Percentiles rank a stretch among this genome's conserved stretches.
Conservation (phyloP, 495 filamentous ascomycete species). For the Penicillium steckii region DNA sequence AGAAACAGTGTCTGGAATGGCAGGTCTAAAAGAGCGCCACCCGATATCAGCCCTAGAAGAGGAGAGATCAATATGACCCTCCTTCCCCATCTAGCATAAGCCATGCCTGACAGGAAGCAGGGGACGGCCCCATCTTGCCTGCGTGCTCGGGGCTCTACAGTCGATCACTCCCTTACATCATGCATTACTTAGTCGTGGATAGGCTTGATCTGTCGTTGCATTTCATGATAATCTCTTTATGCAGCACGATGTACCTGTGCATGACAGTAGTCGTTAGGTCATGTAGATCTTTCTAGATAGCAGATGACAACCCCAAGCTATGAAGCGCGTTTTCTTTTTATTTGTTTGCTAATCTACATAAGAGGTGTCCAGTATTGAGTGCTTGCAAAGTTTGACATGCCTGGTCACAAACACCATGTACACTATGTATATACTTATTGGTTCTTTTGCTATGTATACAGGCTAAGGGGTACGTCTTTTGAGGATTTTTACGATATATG, state of each 20-base stretch:
- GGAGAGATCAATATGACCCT: neutral
- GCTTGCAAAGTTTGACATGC: no score
- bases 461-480: no score
- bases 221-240: constrained; percentile 9
- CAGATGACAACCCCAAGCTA: no score
- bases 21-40: no score
- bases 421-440: no score
- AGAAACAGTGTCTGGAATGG: neutral
- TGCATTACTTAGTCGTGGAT: constrained; percentile 6
- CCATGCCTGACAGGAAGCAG: constrained; percentile 22
- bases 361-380: no score
- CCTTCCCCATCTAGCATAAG: neutral
- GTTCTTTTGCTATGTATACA: no score
- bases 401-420: no score
- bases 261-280: neutral
- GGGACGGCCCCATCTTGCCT: constrained; percentile 10
- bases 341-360: no score
- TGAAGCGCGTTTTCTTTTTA: no score
- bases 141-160: constrained; percentile 6
- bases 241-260: neutral
- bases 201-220: constrained; percentile 9
- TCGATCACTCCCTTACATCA: constrained; percentile 17
- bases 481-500: no score
- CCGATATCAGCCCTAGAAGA: neutral
- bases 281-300: neutral